Base-by-base conservation (phyloP, 2,329 filamentous ascomycete species). In the Neopestalotiopsis clavispora region DNA sequence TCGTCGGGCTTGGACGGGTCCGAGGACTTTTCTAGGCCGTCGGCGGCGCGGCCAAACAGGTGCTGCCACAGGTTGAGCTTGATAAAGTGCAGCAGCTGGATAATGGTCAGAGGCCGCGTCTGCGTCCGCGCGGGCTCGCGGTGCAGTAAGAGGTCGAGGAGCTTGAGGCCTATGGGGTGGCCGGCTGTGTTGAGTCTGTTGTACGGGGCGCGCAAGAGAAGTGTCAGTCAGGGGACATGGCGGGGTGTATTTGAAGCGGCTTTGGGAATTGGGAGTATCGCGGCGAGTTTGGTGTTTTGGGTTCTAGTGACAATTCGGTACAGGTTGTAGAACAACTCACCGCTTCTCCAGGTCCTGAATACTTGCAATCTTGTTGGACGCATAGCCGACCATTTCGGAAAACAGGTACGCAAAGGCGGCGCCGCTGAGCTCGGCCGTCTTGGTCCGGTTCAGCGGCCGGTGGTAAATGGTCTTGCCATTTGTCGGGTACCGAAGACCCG, bases 391-490 rank as follows among this genome's bases (percentile, higher is more conserved):
- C 93, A 98, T 97, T 84, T 98, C 95, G 70, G 92, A 91, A 79
- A 99, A 98, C 69, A 99, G 86, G 81, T 97, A 98, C 57, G 96
- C 95, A 82, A 99, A 98, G 82, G 94, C 94, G 12, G 96, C 90
- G 78, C 97, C 92, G 80, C 94, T 97, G 73, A 97, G 89, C 85
- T 98, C 95, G 69, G 93, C 89, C 75, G 93, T 94, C 80, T 94
- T 93, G 75, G 91, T 92, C 72, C 96, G 92, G 82, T 98, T 98
- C 71, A 98, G 86, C 71, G 97, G 94, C 67, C 96, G 90, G 85
- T 98, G 94, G 85, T 98, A 99, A 84, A 99, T 98, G 72, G 94
- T 97, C 84, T 98, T 98, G 84, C 94, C 94, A 80, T 91, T 97
- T 68, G 93, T 93, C 62, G 96, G 95, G 77, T 97, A 94, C 74